Conservation (phyloP, 2,329 filamentous ascomycete species). For the Penicillium janthinellum region DNA sequence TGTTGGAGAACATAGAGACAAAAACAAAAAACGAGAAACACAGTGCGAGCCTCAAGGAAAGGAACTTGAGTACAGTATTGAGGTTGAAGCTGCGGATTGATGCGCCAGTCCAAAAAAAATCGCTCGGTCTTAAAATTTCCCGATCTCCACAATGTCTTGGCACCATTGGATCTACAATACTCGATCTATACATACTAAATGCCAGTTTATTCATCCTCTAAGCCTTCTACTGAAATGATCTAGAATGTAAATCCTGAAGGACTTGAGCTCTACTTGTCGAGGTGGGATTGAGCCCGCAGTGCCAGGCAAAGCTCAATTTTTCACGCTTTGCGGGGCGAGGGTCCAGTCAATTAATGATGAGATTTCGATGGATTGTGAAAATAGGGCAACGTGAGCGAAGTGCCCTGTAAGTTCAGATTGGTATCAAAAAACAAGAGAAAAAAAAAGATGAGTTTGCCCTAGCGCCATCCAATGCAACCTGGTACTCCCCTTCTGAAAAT, state of each 20-base stretch:
- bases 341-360: not conserved
- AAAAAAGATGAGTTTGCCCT: no score
- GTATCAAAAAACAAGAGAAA: not conserved
- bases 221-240: no score
- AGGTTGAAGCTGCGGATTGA: slow-evolving; percentile 12
- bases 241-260: no score
- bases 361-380: not conserved
- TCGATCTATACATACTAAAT: not conserved
- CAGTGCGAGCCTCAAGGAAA: slow-evolving; percentile 3
- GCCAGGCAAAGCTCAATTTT: no score
- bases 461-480: not conserved
- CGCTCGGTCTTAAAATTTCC: slow-evolving; percentile 28
- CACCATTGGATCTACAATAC: slow-evolving; percentile 5
- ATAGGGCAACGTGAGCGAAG: no score
- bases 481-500: not conserved
- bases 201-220: no score
- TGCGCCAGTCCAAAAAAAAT: slow-evolving; percentile 28
- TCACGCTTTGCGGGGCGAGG: no score
- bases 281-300: no score
- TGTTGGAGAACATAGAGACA: slow-evolving; percentile 45
- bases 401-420: not conserved
- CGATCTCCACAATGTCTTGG: slow-evolving; percentile 19
- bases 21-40: slow-evolving; percentile 8
- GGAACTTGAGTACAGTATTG: not conserved
- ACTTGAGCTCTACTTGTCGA: no score